Conservation (phyloP, 805 yeast species). For the Ogataea glucozyma region DNA sequence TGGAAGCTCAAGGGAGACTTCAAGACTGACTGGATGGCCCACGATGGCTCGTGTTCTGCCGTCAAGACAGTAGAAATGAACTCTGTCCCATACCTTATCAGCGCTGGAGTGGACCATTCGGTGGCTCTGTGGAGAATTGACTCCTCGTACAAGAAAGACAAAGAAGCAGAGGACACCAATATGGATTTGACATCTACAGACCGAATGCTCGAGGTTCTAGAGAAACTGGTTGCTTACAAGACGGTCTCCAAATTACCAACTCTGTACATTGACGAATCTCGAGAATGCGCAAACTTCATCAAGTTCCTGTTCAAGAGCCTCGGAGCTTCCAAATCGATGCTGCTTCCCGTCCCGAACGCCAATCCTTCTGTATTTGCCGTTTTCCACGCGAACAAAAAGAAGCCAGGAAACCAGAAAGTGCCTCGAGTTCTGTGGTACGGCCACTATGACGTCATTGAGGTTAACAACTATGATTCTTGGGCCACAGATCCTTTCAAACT, state of each 20-base stretch:
- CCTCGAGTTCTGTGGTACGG: conserved; percentile 83
- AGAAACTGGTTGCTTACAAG: conserved; percentile 62
- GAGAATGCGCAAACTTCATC: conserved; percentile 82
- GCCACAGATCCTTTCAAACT: conserved; percentile 73
- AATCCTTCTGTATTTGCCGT: conserved; percentile 84
- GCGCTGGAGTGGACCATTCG: conserved; percentile 72
- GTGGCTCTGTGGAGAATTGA: conserved; percentile 71
- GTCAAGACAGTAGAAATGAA: conserved; percentile 47
- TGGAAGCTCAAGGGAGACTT: conserved; percentile 51
- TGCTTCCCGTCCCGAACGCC: conserved; percentile 73
- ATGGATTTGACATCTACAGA: conserved; percentile 38
- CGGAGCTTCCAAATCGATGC: conserved; percentile 68
- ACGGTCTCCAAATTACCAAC: conserved; percentile 78
- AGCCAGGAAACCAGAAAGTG: conserved; percentile 4
- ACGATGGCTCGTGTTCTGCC: conserved; percentile 58
- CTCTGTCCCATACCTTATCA: conserved; percentile 48
- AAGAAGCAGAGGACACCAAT: conserved; percentile 4
- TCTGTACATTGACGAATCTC: conserved; percentile 70
- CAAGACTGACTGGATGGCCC: conserved; percentile 50
- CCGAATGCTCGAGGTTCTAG: conserved; percentile 60
- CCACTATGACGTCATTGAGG: conserved; percentile 93
- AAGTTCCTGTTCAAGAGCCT: conserved; percentile 58
- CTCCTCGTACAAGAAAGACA: conserved; percentile 19
- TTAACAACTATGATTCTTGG: conserved; percentile 63
- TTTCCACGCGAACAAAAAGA: conserved; percentile 50